These are phyloP conservation scores for Sugiyamaella lignohabitans DNA, from an alignment of 805 yeast genomes.

Conservation along the genomic window DNA sequence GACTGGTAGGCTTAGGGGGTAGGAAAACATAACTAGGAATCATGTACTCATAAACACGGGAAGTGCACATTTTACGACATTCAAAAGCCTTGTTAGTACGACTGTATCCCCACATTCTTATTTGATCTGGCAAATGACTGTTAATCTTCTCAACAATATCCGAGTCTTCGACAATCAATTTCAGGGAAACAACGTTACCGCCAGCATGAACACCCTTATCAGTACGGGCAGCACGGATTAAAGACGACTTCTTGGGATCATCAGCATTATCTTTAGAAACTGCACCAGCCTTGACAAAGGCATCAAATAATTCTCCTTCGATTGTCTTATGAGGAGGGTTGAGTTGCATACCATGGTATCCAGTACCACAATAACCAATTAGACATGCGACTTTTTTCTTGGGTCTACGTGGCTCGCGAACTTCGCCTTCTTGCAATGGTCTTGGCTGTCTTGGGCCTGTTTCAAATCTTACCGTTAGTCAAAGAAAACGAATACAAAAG, in stretches of 20 bases:
- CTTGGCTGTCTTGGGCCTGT: slow-evolving; percentile 20
- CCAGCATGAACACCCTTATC: slow-evolving; percentile 99
- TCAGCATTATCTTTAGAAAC: slow-evolving; percentile 78
- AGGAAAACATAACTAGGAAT: slow-evolving; percentile 86
- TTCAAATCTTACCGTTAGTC: slow-evolving; percentile 1
- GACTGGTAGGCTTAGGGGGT: slow-evolving; percentile 79
- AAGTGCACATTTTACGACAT: slow-evolving; percentile 90
- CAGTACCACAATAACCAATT: slow-evolving; percentile 94
- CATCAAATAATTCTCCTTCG: slow-evolving; percentile 81
- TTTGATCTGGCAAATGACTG: slow-evolving; percentile 68
- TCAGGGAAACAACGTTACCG: slow-evolving; percentile 81
- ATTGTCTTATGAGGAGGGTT: slow-evolving; percentile 86
- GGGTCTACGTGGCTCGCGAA: slow-evolving; percentile 34
- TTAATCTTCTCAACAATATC: slow-evolving; percentile 72
- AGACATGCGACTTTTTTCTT: slow-evolving; percentile 84
- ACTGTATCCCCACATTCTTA: slow-evolving; percentile 88
- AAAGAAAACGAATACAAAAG: not conserved
- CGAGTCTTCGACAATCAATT: slow-evolving; percentile 76
- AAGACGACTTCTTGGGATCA: slow-evolving; percentile 81
- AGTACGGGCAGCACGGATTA: slow-evolving; percentile 58
- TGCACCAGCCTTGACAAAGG: slow-evolving; percentile 82
- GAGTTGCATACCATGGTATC: slow-evolving; percentile 93
- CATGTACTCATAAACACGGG: slow-evolving; percentile 91
- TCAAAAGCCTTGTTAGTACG: slow-evolving; percentile 88
- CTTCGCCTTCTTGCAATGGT: slow-evolving; percentile 24